phyloP scores from a whole-genome alignment of 78 protist species.

The Dictyostelium discoideum region DNA sequence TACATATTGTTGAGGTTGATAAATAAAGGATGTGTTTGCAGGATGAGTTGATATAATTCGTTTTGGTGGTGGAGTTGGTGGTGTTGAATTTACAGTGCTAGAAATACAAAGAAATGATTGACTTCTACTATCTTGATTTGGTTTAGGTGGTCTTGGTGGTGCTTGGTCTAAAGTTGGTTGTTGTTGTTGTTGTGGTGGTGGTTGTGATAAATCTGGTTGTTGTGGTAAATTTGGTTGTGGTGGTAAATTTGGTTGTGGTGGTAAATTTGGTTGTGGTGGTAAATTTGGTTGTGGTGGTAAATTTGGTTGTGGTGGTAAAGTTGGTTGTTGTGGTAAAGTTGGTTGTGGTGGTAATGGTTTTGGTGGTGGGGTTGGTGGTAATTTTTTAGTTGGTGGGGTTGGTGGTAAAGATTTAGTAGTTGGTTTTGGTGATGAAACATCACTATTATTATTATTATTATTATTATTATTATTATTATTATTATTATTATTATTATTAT shows the following conservation, averaged over 20 bases:
- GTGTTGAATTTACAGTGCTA: neutral
- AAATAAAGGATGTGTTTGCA: neutral
- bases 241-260: neutral
- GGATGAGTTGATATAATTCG: neutral
- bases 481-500: too few relatives aligned
- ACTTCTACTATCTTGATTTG: neutral
- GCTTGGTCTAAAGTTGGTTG: neutral
- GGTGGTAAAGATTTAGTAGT: conserved; percentile 13
- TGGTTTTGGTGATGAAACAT: neutral
- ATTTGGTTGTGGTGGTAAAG: neutral
- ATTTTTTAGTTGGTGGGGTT: neutral
- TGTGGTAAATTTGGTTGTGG: neutral
- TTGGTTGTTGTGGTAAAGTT: neutral
- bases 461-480: too few relatives aligned
- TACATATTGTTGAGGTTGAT: neutral
- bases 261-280: neutral
- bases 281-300: neutral
- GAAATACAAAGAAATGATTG: neutral
- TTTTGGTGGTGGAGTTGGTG: conserved; percentile 28
- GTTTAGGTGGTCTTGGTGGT: neutral
- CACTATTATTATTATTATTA: neutral
- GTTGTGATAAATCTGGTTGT: neutral
- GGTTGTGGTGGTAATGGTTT: neutral
- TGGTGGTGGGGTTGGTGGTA: neutral
- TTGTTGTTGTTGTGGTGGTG: neutral